Base-by-base conservation (phyloP, 2,329 filamentous ascomycete genomes). In the Fusarium albidum region DNA sequence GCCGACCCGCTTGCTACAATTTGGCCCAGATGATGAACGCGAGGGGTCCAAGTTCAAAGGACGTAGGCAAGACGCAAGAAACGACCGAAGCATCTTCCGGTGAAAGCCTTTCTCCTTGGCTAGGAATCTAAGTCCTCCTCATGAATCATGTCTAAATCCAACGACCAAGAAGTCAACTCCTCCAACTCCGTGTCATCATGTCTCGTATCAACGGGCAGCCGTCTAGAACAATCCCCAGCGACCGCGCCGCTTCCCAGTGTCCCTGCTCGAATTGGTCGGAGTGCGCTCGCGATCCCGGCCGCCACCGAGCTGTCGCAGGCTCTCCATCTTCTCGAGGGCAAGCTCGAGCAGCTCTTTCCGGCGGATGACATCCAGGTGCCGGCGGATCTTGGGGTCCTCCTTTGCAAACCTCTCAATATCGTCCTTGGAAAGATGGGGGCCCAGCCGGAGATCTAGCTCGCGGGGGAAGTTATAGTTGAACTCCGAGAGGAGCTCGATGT, bases 381-480 rank as follows among this genome's bases (percentile, higher is more conserved):
- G 83, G 58, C 88, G 84, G 57, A 99, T 89, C 74, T 94, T 95
- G 14, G 92, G 90, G 69, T 99, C 96, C 74, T 99, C 95, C 46
- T 91, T 86, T 4, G 95, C 95, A 66, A 99, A 97, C 21, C 85
- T 84, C 70, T 99, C 94, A 6, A 98, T 84, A 67, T 98, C 88
- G 6, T 87, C 86, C 49, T 89, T 85, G 28, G 85, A 85, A 55
- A 97, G 81, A 65, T 92, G 88, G 21, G 92, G 86, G 38, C 94
- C 92, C 10, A 99, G 87, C 28, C 93, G 86, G 54, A 89, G 79
- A 72, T 99, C 95, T 11, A 99, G 83, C 71, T 97, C 92, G 32
- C 95, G 85, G 1, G 95, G 95, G 74, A 99, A 99, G 70, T 95
- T 92, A 76, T 97, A 96, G 77, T 96, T 97, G 72, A 98, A 99